These are phyloP conservation scores for Kodamaea plutei DNA, from an alignment of 1,139 yeast genomes.

Conservation along the genomic window DNA sequence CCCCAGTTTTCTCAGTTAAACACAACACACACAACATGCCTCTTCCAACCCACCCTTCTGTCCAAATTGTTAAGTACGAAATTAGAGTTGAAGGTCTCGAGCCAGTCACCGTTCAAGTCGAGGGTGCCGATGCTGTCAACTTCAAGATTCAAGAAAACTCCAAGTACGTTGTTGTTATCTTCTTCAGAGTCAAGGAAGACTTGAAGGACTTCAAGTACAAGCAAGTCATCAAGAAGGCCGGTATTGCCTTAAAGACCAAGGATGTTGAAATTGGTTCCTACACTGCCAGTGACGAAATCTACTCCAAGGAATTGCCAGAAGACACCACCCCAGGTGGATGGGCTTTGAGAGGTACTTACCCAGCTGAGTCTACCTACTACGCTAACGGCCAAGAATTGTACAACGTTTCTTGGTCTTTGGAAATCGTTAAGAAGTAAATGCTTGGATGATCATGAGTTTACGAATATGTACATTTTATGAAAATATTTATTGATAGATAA, in stretches of 20 bases:
- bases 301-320: slow-evolving; percentile 28
- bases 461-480: neutral
- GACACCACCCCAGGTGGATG: slow-evolving; percentile 43
- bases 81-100: slow-evolving; percentile 31
- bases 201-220: slow-evolving; percentile 33
- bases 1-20: too few relatives aligned
- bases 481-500: neutral
- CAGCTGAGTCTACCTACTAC: slow-evolving; percentile 32
- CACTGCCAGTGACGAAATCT: slow-evolving; percentile 29
- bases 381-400: slow-evolving; percentile 29
- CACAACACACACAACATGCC: slow-evolving; percentile 8
- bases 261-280: slow-evolving; percentile 28
- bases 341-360: slow-evolving; percentile 35
- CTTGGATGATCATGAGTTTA: too few relatives aligned
- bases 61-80: slow-evolving; percentile 31
- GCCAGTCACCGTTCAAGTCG: slow-evolving; percentile 24
- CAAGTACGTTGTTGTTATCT: slow-evolving; percentile 31
- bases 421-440: slow-evolving; percentile 25
- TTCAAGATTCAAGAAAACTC: slow-evolving; percentile 39
- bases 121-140: slow-evolving; percentile 26
- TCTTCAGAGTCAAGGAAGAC: slow-evolving; percentile 30
- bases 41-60: slow-evolving; percentile 25
- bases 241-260: slow-evolving; percentile 32
- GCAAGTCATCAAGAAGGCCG: slow-evolving; percentile 38
- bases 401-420: slow-evolving; percentile 33